These are phyloP conservation scores for Pisolithus microcarpus DNA, from an alignment of 768 basidiomycete genomes.

Conservation along the genomic window DNA sequence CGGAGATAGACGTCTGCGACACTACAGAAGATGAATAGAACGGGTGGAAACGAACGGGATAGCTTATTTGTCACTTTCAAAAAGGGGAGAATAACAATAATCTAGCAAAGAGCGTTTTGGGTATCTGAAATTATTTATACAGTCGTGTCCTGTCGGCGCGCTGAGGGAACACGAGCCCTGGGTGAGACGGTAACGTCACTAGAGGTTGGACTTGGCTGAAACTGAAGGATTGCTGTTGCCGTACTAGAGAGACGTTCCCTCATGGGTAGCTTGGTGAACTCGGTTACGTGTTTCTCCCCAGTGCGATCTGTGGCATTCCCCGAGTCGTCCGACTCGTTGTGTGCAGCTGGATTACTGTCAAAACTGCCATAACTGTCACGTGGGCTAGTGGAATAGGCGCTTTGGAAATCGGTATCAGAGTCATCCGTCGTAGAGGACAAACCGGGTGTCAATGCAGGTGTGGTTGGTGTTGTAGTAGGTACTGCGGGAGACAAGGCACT, in stretches of 20 bases:
- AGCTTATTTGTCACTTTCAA: slow-evolving; percentile 1
- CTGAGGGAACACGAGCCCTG: slow-evolving; percentile 17
- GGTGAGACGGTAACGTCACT: slow-evolving; percentile 34
- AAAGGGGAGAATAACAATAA: slow-evolving; percentile 12
- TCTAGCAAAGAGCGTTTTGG: slow-evolving; percentile 15
- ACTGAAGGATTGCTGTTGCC: slow-evolving; percentile 42
- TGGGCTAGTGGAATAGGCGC: slow-evolving; percentile 74
- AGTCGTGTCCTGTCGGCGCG: slow-evolving; percentile 12
- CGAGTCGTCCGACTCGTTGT: slow-evolving; percentile 25
- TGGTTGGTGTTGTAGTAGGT: slow-evolving; percentile 25
- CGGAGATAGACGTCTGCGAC: slow-evolving; percentile 13
- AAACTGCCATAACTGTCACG: slow-evolving; percentile 56
- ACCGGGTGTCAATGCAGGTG: slow-evolving; percentile 28
- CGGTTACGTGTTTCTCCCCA: slow-evolving; percentile 25
- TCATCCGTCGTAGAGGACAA: slow-evolving; percentile 52
- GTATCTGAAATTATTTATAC: slow-evolving; percentile 22
- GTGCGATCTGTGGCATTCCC: slow-evolving; percentile 25
- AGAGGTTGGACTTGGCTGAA: slow-evolving; percentile 31
- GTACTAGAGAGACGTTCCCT: slow-evolving; percentile 53
- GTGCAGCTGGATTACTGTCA: slow-evolving; percentile 19
- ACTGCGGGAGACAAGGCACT: slow-evolving; percentile 19
- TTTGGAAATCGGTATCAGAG: slow-evolving; percentile 82
- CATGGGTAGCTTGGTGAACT: slow-evolving; percentile 29
- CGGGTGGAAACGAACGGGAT: slow-evolving; percentile 3
- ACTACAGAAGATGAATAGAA: no score